phyloP scores from a whole-genome alignment of 1,139 yeast species.

The Suhomyces taliae region DNA sequence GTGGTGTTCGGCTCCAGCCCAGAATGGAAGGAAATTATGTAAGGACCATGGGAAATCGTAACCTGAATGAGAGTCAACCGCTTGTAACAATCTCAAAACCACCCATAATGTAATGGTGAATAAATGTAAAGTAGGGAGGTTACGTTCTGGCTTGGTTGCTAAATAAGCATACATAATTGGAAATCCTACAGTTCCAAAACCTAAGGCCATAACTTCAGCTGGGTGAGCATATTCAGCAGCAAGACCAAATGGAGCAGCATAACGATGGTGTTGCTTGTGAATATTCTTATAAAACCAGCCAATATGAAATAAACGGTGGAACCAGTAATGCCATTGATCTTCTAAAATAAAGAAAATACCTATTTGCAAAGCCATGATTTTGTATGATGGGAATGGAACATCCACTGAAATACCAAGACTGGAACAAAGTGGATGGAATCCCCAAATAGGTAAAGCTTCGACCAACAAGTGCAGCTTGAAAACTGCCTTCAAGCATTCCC shows the following conservation, averaged over 20 bases:
- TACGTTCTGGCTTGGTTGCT: conserved; percentile 38
- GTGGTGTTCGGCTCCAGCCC: conserved; percentile 99
- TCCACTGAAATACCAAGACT: conserved; percentile 69
- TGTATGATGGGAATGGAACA: conserved; percentile 78
- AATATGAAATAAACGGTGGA: conserved; percentile 83
- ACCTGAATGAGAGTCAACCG: conserved; percentile 95
- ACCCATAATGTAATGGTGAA: conserved; percentile 88
- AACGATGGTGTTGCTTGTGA: conserved; percentile 95
- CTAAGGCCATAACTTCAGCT: conserved; percentile 82
- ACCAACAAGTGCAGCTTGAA: conserved; percentile 82
- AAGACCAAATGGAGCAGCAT: conserved; percentile 95
- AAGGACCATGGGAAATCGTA: conserved; percentile 96
- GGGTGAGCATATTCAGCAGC: conserved; percentile 98
- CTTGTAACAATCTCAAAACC: conserved; percentile 84
- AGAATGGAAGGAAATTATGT: conserved; percentile 85
- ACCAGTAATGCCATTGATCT: conserved; percentile 96
- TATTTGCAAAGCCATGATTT: conserved; percentile 62
- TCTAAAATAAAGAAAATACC: conserved; percentile 77
- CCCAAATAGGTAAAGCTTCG: conserved; percentile 95
- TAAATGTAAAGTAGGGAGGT: conserved; percentile 71
- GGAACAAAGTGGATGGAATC: conserved; percentile 87
- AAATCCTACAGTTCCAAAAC: conserved; percentile 92
- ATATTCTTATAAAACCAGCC: conserved; percentile 86
- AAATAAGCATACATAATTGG: conserved; percentile 62
- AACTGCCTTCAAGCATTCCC: conserved; percentile 88